Evolutionary conservation across 2,329 filamentous ascomycete genomes (phyloP), one percentile per base, ranked within the genome.

Genomic region (Pestalotiopsis fici): DNA sequence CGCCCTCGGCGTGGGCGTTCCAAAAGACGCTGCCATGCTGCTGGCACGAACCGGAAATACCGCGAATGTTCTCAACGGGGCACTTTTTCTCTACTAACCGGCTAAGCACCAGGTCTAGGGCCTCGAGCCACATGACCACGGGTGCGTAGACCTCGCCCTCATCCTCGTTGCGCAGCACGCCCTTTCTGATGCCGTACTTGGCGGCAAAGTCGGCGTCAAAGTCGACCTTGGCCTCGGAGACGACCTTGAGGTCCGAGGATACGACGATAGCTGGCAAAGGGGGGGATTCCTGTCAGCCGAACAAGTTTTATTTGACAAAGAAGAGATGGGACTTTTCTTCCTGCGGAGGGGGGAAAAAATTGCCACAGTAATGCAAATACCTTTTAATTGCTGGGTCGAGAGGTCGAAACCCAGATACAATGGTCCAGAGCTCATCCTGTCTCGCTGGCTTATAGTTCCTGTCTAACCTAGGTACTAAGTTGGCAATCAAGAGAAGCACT

Each of bases 1-100:
- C 75, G 7, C 79, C 75, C 76, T 93, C 91, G 5, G 93, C 95
- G 66, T 90, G 82, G 57, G 83, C 78, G 67, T 88, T 92, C 95
- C 95, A 98, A 82, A 96, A 98, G 31, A 98, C 94, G 78, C 95
- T 98, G 39, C 96, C 96, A 80, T 98, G 96, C 84, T 99, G 96
- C 87, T 98, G 97, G 65, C 96, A 95, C 18, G 95, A 95, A 70
- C 94, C 96, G 75, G 93, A 95, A 73, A 99, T 87, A 35, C 93
- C 95, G 75, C 88, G 89, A 70, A 99, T 90, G 64, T 88, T 88
- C 64, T 85, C 81, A 74, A 98, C 91, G 72, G 94, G 91, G 66
- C 93, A 87, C 0, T 90, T 89, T 68, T 89, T 87, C 55, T 89
- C 86, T 72, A 88, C 86, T 69, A 99, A 85, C 18, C 92, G 90